Evolutionary conservation across 192 early-diverging fungal species (phyloP), one percentile per base, ranked within the genome.

Genomic region (Mortierella alpina): DNA sequence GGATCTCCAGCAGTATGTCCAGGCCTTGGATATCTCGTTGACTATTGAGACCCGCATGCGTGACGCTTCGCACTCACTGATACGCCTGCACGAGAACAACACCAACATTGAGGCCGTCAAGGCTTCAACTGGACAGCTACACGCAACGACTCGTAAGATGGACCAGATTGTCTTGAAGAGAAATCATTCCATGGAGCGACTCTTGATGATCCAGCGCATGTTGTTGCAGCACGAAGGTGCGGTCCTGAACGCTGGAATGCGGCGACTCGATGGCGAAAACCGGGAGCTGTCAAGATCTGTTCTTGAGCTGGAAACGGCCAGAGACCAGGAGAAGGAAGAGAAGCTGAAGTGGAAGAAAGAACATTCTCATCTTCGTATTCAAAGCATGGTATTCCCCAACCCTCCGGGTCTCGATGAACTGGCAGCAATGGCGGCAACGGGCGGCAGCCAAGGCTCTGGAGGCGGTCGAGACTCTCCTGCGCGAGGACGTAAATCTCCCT

Each of bases 191-290:
- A 83, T 69, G 46, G 67, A 83, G 42, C 63, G 84, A 0, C 83
- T 82, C 39, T 59, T 78, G 6, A 71, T 70, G 10, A 69, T 84
- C 17, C 80, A 88, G 17, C 67, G 75, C 5, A 50, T 82, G 20
- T 70, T 89, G 12, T 66, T 86, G 7, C 70, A 86, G 53, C 88
- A 89, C 42, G 84, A 81, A 18, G 84, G 86, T 9, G 88, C 80
- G 15, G 82, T 85, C 10, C 39, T 89, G 20, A 80, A 81, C 44
- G 69, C 76, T 1, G 85, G 87, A 0, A 75, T 88, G 63, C 82
- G 83, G 0, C 66, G 82, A 10, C 62, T 85, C 2, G 83, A 88
- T 58, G 80, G 64, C 17, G 70, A 85, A 46, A 75, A 75, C 53
- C 49, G 73, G 0, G 77, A 80, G 60, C 70, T 80, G 1, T 58